Evolutionary conservation across 2,329 filamentous ascomycete genomes (phyloP).

Genomic region (Ustulina deusta): DNA sequence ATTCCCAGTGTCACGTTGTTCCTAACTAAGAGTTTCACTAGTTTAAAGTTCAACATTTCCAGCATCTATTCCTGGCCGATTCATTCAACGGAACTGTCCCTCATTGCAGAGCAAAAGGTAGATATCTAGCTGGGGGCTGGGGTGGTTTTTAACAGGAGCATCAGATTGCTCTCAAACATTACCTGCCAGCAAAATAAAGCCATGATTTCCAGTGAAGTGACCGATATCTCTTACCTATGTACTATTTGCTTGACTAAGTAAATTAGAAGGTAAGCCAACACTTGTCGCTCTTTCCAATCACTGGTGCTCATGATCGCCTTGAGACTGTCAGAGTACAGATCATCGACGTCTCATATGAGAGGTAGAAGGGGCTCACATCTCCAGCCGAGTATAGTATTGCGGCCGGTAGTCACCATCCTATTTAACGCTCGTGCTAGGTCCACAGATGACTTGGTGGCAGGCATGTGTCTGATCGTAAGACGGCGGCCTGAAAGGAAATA

Average conservation of each 20-base stretch:
- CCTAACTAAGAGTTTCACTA: conserved; percentile 7
- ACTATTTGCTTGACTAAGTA: not conserved
- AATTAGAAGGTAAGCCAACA: not conserved
- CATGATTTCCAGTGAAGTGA: not conserved
- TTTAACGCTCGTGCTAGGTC: conserved; percentile 7
- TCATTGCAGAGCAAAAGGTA: not conserved
- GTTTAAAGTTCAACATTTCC: not conserved
- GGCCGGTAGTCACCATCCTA: not conserved
- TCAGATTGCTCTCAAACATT: not conserved
- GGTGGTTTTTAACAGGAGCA: not conserved
- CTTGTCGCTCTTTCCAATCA: not conserved
- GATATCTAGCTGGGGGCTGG: not conserved
- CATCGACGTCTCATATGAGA: conserved; percentile 1
- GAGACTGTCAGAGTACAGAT: not conserved
- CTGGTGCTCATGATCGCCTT: not conserved
- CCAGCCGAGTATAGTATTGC: not conserved
- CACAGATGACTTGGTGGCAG: conserved; percentile 6
- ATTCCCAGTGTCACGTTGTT: not conserved
- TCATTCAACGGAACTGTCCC: not conserved
- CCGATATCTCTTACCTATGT: not conserved
- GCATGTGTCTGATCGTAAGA: conserved; percentile 19
- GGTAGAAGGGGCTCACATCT: not conserved
- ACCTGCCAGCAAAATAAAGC: not conserved
- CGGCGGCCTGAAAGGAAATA: not conserved
- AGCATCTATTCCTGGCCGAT: not conserved